A percentile compares a stretch with the other conserved stretches of the same genome.
These are phyloP conservation scores for Pichiaceae sp. DNA, from an alignment of 1,139 yeast species.

Conservation along the genomic window DNA sequence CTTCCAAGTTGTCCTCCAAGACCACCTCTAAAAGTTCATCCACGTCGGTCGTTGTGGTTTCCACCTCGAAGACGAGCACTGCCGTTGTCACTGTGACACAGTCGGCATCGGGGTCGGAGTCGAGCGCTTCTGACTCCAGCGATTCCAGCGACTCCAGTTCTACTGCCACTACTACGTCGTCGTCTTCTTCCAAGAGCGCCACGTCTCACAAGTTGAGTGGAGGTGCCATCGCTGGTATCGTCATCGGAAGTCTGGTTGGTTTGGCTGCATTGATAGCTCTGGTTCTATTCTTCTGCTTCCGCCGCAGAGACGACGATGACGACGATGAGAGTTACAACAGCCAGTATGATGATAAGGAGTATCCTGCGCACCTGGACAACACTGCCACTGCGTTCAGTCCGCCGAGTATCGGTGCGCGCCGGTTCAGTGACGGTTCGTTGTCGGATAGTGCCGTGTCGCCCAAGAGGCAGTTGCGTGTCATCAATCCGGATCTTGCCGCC, in stretches of 20 bases:
- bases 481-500: conserved; percentile 27
- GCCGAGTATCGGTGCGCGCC: conserved; percentile 23
- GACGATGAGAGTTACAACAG: neutral
- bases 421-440: conserved; percentile 63
- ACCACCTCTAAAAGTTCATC: neutral
- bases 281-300: neutral
- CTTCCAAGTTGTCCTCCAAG: neutral
- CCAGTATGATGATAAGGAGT: neutral
- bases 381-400: neutral
- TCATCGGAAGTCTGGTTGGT: conserved; percentile 34
- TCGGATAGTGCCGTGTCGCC: conserved; percentile 40
- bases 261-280: conserved; percentile 1
- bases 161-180: neutral
- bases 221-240: conserved; percentile 73
- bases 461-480: conserved; percentile 21
- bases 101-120: conserved; percentile 9
- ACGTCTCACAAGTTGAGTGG: conserved; percentile 14
- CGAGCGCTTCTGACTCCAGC: conserved; percentile 10
- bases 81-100: conserved; percentile 16
- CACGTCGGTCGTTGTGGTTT: conserved; percentile 14
- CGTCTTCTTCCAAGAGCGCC: conserved; percentile 1
- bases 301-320: conserved; percentile 1
- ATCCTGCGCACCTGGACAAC: neutral
- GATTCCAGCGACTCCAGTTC: neutral
- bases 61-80: conserved; percentile 23